Evolutionary conservation across 768 basidiomycete genomes (phyloP).

Genomic region (Lentinula detonsa): DNA sequence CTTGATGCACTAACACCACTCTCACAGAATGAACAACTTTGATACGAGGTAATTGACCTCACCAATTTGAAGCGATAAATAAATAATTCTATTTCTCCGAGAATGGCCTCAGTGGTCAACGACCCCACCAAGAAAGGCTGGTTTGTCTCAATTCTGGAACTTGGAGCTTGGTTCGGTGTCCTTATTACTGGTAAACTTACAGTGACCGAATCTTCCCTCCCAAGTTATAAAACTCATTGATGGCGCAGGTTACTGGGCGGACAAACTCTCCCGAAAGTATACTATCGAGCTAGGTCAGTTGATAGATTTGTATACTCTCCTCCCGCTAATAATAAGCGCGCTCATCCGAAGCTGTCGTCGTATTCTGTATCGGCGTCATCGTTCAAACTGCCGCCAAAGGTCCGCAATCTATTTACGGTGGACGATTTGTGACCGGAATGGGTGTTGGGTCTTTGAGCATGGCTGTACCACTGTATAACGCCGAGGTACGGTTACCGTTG

Average conservation of each 20-base stretch:
- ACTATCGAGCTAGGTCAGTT: conserved; percentile 53
- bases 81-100: background rate
- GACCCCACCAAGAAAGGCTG: conserved; percentile 57
- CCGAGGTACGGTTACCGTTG: conserved; percentile 34
- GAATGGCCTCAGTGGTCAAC: conserved; percentile 51
- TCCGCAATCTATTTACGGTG: conserved; percentile 64
- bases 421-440: conserved; percentile 74
- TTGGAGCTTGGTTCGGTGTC: conserved; percentile 74
- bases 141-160: conserved; percentile 69
- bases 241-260: conserved; percentile 49
- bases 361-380: conserved; percentile 70
- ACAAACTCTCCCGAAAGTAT: conserved; percentile 69
- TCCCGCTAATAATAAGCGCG: conserved; percentile 12
- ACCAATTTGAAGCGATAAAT: background rate
- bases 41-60: conserved; percentile 20
- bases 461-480: conserved; percentile 79
- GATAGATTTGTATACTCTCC: background rate
- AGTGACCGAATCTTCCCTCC: background rate
- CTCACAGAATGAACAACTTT: conserved; percentile 43
- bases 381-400: conserved; percentile 58
- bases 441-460: conserved; percentile 79
- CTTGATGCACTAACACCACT: conserved; percentile 1
- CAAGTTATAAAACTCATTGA: background rate
- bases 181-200: conserved; percentile 47
- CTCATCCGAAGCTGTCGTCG: conserved; percentile 35